A percentile compares a stretch with the other conserved stretches of the same genome.
phyloP scores from a whole-genome alignment of 768 basidiomycete species.

The Lactifluus pinguis region DNA sequence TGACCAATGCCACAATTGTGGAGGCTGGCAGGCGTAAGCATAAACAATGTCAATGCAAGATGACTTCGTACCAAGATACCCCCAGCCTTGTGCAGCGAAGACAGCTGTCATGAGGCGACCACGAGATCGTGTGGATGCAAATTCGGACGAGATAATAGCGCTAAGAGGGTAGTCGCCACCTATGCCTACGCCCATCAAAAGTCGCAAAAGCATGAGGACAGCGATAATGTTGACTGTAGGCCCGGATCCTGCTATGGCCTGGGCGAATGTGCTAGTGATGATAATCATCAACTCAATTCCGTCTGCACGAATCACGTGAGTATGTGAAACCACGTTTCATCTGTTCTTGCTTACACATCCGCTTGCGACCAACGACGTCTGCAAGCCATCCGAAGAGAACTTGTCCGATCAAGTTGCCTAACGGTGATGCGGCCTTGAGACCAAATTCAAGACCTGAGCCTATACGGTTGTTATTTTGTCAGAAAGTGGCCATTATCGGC shows the following conservation, averaged over 20 bases:
- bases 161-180: slow-evolving; percentile 85
- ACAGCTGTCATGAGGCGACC: slow-evolving; percentile 88
- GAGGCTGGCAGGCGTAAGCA: slow-evolving; percentile 35
- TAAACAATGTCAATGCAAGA: background rate
- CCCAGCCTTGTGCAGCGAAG: slow-evolving; percentile 83
- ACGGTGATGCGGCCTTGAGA: slow-evolving; percentile 35
- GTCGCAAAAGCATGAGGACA: slow-evolving; percentile 75
- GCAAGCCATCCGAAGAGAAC: slow-evolving; percentile 39
- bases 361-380: slow-evolving; percentile 34
- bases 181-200: slow-evolving; percentile 76
- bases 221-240: slow-evolving; percentile 66
- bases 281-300: slow-evolving; percentile 75
- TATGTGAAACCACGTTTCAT: background rate
- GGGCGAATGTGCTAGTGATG: slow-evolving; percentile 69
- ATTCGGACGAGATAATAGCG: slow-evolving; percentile 84
- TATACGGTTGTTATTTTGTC: slow-evolving; percentile 24
- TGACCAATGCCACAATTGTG: slow-evolving; percentile 54
- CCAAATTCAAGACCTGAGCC: slow-evolving; percentile 33
- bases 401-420: slow-evolving; percentile 36
- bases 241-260: slow-evolving; percentile 67
- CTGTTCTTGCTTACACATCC: slow-evolving; percentile 48
- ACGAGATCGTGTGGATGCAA: slow-evolving; percentile 68
- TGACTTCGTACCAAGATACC: slow-evolving; percentile 54
- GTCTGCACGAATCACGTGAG: slow-evolving; percentile 30
- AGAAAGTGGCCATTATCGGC: background rate